Conservation (phyloP, 441 rosid species). For the Arabidopsis lyrata region DNA sequence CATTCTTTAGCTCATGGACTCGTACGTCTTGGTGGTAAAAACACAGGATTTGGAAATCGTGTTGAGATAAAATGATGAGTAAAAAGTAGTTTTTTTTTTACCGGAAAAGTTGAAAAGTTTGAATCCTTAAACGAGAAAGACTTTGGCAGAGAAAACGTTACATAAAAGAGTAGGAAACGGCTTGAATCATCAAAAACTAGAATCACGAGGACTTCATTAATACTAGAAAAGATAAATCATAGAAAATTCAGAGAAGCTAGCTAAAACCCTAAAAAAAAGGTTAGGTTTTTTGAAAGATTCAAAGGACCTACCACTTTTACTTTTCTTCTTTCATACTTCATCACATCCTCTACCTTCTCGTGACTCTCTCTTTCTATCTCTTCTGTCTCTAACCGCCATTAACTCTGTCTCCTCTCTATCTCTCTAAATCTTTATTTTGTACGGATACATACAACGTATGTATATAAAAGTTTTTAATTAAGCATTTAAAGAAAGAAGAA, state of each 20-base stretch:
- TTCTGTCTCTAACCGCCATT: constrained; percentile 33
- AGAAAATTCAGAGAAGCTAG: constrained; percentile 5
- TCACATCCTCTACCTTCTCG: constrained; percentile 45
- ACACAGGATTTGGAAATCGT: no score
- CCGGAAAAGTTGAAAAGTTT: neutral
- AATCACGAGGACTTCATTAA: constrained; percentile 42
- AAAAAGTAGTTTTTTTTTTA: neutral
- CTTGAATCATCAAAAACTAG: constrained; percentile 22
- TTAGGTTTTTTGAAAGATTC: constrained; percentile 23
- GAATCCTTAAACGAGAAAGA: neutral
- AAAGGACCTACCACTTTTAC: constrained; percentile 35
- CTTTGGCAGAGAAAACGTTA: constrained; percentile 23
- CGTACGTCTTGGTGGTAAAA: neutral
- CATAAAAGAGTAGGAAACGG: constrained; percentile 12
- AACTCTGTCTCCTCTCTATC: constrained; percentile 21
- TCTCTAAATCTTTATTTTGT: constrained; percentile 13
- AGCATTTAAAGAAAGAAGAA: neutral
- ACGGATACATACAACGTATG: constrained; percentile 44
- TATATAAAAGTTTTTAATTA: constrained; percentile 15
- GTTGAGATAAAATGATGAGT: neutral
- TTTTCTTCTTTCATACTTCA: constrained; percentile 27
- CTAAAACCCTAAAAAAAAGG: constrained; percentile 21
- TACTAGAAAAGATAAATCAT: neutral
- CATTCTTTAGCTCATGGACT: neutral
- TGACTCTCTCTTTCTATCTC: constrained; percentile 37